phyloP scores from a whole-genome alignment of 2,329 filamentous ascomycete species.

The Dendryphion nanum region DNA sequence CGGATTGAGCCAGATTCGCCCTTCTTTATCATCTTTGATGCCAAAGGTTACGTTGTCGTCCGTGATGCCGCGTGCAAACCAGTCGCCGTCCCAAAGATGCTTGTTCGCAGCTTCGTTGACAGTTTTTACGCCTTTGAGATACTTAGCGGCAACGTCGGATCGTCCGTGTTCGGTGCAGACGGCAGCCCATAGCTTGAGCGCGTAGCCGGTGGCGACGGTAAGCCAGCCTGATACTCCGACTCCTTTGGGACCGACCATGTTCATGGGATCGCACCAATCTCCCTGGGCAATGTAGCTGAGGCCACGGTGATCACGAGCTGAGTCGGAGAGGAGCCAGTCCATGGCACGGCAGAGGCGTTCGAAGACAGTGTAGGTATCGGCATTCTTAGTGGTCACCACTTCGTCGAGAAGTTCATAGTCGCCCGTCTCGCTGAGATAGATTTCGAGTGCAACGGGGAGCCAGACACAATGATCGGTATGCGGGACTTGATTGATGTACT shows the following conservation, averaged over 20 bases:
- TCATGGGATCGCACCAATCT: slow-evolving; percentile 62
- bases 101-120: slow-evolving; percentile 53
- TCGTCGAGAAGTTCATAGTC: slow-evolving; percentile 53
- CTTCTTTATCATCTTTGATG: slow-evolving; percentile 51
- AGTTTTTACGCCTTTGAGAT: slow-evolving; percentile 44
- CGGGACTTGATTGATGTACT: slow-evolving; percentile 62
- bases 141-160: slow-evolving; percentile 44
- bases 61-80: slow-evolving; percentile 59
- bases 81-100: slow-evolving; percentile 57
- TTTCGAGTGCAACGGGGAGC: slow-evolving; percentile 55
- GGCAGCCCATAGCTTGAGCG: slow-evolving; percentile 54
- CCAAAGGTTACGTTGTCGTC: slow-evolving; percentile 56
- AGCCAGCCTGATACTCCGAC: slow-evolving; percentile 60
- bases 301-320: slow-evolving; percentile 52
- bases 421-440: slow-evolving; percentile 56
- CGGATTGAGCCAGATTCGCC: slow-evolving; percentile 59
- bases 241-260: slow-evolving; percentile 62
- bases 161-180: slow-evolving; percentile 49
- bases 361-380: slow-evolving; percentile 52
- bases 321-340: slow-evolving; percentile 52
- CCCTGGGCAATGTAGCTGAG: slow-evolving; percentile 59
- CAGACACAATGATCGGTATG: slow-evolving; percentile 61
- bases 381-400: slow-evolving; percentile 43
- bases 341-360: slow-evolving; percentile 57
- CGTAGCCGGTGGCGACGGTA: slow-evolving; percentile 55